Base-by-base conservation (phyloP, 2,329 filamentous ascomycete species). In the Diaporthe sp. region DNA sequence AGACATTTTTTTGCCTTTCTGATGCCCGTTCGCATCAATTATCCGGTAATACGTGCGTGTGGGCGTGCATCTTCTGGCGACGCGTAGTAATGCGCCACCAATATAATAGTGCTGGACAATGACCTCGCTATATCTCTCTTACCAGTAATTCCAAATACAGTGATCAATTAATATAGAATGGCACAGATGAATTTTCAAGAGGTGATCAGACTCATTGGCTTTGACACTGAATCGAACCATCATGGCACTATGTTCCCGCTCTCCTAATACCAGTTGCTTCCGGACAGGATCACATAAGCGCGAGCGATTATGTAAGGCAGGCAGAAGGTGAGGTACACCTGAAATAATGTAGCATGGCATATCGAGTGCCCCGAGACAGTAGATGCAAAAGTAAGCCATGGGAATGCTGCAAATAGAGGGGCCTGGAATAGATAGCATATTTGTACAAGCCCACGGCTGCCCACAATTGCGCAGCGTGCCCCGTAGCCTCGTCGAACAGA, bases 241-340 rank as follows among this genome's bases (percentile, higher is more conserved):
- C 1, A 19, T 53, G 19, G 31, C 46, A n/a, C 44, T 39, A 53
- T 19, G 31, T 68, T 28, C n/a, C 46, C 46, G 12, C 62, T 62
- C 39, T 31, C 25, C 53, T 7, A 31, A 25, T 55, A 39, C 49
- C 46, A 42, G 42, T 34, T 55, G 34, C 34, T 55, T 70, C 34
- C 49, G 65, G 65, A 49, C 10, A 8, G 22, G 34, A 70, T 70
- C 34, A 55, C 65, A 53, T 55, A 70, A 70, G 65, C 65, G 49
- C 46, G 19, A 5, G 65, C n/a, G 65, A 39, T 70, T 70, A 70
- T 55, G 65, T 70, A 70, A 70, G 65, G 49, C 65, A 42, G 49
- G 8, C 9, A 6, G 34, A 12, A 17, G 34, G 13, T 15, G 65
- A 53, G 22, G 65, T 70, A 70, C 49, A 42, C 34, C 49, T 9